These are phyloP conservation scores for Mycena vulgaris DNA, from an alignment of 768 basidiomycete species.

Conservation along the genomic window DNA sequence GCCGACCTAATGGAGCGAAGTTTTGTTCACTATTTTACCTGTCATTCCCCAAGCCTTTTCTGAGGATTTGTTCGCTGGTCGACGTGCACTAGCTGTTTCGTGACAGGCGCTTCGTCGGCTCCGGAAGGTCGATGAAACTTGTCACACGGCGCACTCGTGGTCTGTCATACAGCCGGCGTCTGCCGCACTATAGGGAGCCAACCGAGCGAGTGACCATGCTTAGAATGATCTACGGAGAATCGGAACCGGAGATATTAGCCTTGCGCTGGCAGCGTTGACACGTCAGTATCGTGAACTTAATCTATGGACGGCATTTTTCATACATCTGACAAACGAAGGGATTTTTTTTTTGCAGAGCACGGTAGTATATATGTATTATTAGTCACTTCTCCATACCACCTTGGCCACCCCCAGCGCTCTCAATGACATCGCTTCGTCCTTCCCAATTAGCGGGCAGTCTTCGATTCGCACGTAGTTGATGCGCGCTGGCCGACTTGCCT, in stretches of 20 bases:
- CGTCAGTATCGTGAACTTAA: constrained; percentile 22
- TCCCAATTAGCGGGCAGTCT: constrained; percentile 55
- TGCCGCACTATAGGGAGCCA: too few relatives aligned
- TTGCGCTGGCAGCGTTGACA: background rate
- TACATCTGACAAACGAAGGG: too few relatives aligned
- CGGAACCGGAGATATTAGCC: background rate
- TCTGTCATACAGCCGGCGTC: constrained; percentile 7
- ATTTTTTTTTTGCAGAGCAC: too few relatives aligned
- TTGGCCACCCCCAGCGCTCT: constrained; percentile 56
- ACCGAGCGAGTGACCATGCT: background rate
- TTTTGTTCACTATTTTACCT: background rate
- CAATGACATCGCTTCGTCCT: constrained; percentile 56
- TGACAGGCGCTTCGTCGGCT: constrained; percentile 5
- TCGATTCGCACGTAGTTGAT: constrained; percentile 62
- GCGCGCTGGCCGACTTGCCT: constrained; percentile 50
- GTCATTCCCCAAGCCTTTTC: background rate
- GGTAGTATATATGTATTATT: constrained; percentile 35
- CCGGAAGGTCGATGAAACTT: background rate
- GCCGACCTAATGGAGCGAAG: background rate
- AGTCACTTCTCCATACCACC: constrained; percentile 48
- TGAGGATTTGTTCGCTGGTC: background rate
- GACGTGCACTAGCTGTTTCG: background rate
- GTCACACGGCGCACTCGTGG: background rate
- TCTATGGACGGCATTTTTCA: constrained; percentile 1
- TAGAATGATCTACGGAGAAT: constrained; percentile 3